phyloP scores from a whole-genome alignment of 305 asterid genomes.

The Vinca major region DNA sequence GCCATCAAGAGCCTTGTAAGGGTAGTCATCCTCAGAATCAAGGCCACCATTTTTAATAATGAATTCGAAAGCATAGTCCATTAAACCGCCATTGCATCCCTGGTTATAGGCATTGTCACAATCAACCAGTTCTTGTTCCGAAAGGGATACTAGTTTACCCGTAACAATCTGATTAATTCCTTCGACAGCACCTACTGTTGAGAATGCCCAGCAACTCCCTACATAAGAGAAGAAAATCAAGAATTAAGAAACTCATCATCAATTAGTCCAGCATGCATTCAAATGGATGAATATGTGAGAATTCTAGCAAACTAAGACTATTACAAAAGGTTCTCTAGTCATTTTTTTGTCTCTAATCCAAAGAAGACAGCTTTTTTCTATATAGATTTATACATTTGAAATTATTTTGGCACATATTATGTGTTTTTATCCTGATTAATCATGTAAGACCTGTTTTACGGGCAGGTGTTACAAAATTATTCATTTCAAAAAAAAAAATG shows the following conservation, averaged over 20 bases:
- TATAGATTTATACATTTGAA: too few species aligned
- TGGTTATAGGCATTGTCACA: slow-evolving; percentile 50
- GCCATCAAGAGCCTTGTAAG: slow-evolving; percentile 53
- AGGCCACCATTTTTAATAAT: slow-evolving; percentile 58
- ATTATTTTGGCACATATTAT: too few species aligned
- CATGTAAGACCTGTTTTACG: too few species aligned
- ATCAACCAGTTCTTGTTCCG: slow-evolving; percentile 77
- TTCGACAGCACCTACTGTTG: slow-evolving; percentile 71
- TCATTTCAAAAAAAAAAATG: too few species aligned
- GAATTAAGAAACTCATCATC: neutral
- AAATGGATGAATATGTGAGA: too few species aligned
- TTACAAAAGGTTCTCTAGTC: too few species aligned
- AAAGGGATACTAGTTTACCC: slow-evolving; percentile 41
- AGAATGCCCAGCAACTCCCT: slow-evolving; percentile 98
- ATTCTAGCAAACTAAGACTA: neutral
- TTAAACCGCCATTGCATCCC: slow-evolving; percentile 77
- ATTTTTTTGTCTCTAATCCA: too few species aligned
- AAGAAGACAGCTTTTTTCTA: too few species aligned
- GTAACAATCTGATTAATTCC: slow-evolving; percentile 71
- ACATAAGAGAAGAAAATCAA: slow-evolving; percentile 4
- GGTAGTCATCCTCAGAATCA: slow-evolving; percentile 65
- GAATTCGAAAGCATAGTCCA: slow-evolving; percentile 63
- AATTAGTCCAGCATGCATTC: too few species aligned
- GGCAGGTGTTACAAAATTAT: too few species aligned
- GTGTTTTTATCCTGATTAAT: too few species aligned